Conservation (phyloP, 495 filamentous ascomycete genomes). For the Xylaria grammica region DNA sequence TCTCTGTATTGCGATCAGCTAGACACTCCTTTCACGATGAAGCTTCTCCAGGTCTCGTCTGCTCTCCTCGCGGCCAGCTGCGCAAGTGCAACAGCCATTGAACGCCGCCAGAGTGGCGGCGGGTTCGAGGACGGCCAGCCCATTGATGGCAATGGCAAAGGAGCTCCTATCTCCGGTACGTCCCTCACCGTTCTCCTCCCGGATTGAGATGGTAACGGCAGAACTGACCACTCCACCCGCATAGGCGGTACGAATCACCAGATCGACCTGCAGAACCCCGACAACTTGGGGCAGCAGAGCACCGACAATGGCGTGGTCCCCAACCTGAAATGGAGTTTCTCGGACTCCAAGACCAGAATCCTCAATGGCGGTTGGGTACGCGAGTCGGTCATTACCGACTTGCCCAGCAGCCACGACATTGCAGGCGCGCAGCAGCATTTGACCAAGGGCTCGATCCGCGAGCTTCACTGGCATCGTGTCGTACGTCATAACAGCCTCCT, state of each 20-base stretch:
- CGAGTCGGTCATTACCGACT: conserved; percentile 64
- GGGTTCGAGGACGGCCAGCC: conserved; percentile 58
- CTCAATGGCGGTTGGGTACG: conserved; percentile 68
- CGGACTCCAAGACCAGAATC: conserved; percentile 63
- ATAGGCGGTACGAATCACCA: conserved; percentile 56
- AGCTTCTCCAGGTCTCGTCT: conserved; percentile 28
- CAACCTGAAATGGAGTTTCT: conserved; percentile 71
- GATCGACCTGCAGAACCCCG: conserved; percentile 63
- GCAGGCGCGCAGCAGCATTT: conserved; percentile 68
- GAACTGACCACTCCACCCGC: background rate
- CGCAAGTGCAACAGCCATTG: conserved; percentile 26
- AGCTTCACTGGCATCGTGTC: conserved; percentile 71
- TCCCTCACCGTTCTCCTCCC: background rate
- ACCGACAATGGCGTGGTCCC: conserved; percentile 65
- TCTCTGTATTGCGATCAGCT: background rate
- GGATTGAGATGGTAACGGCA: too few relatives aligned
- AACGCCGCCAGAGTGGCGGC: conserved; percentile 33
- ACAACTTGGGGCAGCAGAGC: conserved; percentile 60
- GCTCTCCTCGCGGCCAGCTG: conserved; percentile 29
- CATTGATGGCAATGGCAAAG: conserved; percentile 60
- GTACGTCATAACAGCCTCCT: conserved; percentile 42
- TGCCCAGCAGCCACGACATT: conserved; percentile 66
- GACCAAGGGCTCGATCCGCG: conserved; percentile 64
- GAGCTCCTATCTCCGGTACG: conserved; percentile 60
- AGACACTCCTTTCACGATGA: conserved; percentile 28